Evolutionary conservation across 805 yeast genomes (phyloP), one percentile per base, ranked within the genome.

Genomic region (Nakazawaea wyomingensis): DNA sequence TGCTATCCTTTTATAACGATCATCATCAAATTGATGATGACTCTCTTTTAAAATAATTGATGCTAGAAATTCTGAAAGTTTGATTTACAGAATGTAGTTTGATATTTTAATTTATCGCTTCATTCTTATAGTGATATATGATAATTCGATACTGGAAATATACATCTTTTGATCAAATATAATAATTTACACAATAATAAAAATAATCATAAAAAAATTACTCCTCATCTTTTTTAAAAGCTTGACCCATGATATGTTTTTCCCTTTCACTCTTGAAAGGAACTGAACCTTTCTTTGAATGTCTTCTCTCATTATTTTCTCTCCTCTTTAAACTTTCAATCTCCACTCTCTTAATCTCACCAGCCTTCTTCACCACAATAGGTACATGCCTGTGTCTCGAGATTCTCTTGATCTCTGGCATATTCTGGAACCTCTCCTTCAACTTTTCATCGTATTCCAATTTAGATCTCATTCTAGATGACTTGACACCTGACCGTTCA

Each of bases 351-450:
- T 93, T 91, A 60, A 86, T 87, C 48, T 90, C 96, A 33, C 75
- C 76, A 31, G 97, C 96, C 62, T 83, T 86, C 76, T 90, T 91
- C 52, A 93, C 77, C 38, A 83, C 85, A 46, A 68, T 68, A 18
- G 99, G 99, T 42, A 91, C 72, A 60, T 93, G 97, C 62, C 99
- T 80, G 66, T 93, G 98, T 63, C 90, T 79, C 22, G 88, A 68
- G 48, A 93, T 93, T 54, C 97, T 76, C 57, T 78, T 79, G 56
- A 93, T 84, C 64, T 93, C 99, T 1, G 99, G 99, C 98, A 93
- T 90, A 67, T 82, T 82, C 67, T 86, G 86, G 72, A 78, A 93
- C 59, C 96, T 76, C 57, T 91, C 95, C 64, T 90, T 90, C 62
- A 93, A 75, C 39, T 95, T 91, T 42, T 78, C 85, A 60, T 88